Percentiles rank a stretch among this genome's conserved stretches.
Evolutionary conservation across 2,329 filamentous ascomycete species (phyloP).

Genomic region (Fusarium caatingaense): DNA sequence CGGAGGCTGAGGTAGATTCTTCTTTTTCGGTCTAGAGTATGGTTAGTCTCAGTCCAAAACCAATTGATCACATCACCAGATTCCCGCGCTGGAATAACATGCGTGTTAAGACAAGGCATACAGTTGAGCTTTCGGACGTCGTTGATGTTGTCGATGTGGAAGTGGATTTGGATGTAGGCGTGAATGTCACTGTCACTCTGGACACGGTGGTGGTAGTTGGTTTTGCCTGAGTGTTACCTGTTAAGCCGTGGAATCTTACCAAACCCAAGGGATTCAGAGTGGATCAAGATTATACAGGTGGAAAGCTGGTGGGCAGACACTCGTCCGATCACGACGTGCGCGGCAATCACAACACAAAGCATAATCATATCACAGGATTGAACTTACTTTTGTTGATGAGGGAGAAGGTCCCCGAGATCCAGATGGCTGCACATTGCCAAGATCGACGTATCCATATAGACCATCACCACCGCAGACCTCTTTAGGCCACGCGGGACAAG

Average conservation of each 20-base stretch:
- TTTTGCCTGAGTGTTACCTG: constrained; percentile 45
- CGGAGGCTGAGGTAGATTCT: constrained; percentile 34
- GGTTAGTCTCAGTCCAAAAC: constrained; percentile 30
- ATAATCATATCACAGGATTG: constrained; percentile 23
- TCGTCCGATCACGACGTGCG: constrained; percentile 39
- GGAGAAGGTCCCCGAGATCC: constrained; percentile 61
- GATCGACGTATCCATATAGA: constrained; percentile 73
- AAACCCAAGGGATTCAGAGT: constrained; percentile 18
- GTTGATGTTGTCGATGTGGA: constrained; percentile 42
- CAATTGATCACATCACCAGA: constrained; percentile 36
- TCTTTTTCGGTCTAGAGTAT: constrained; percentile 25
- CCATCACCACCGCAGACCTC: constrained; percentile 74
- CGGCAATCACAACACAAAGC: constrained; percentile 34
- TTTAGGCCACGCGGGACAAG: constrained; percentile 75
- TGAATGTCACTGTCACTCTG: constrained; percentile 48
- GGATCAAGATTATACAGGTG: constrained; percentile 24
- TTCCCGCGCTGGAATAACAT: constrained; percentile 27
- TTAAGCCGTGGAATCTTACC: constrained; percentile 47
- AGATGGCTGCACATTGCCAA: constrained; percentile 61
- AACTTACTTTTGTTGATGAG: constrained; percentile 48
- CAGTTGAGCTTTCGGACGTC: constrained; percentile 50
- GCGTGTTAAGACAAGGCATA: constrained; percentile 50
- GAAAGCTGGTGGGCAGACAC: constrained; percentile 34
- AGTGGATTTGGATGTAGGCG: constrained; percentile 36
- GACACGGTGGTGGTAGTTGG: constrained; percentile 45